Evolutionary conservation across 805 yeast species (phyloP).

Genomic region (Sugiyamaella marilandica): DNA sequence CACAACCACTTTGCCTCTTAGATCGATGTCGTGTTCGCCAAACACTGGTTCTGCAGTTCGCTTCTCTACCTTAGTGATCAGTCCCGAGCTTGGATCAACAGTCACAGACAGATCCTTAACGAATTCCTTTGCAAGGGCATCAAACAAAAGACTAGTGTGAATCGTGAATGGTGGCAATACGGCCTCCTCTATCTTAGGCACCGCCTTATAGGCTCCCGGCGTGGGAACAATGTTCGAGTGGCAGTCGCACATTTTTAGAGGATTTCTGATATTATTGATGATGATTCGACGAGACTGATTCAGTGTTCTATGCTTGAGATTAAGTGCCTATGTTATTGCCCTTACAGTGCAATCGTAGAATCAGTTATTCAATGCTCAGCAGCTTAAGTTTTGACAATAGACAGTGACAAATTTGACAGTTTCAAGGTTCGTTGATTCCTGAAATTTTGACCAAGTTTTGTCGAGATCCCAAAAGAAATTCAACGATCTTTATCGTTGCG

Average conservation of each 20-base stretch:
- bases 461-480: too few species aligned
- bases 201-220: not conserved
- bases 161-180: slow-evolving; percentile 1
- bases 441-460: too few species aligned
- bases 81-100: slow-evolving; percentile 4
- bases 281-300: too few species aligned
- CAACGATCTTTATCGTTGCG: too few species aligned
- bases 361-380: too few species aligned
- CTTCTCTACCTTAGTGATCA: not conserved
- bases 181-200: not conserved
- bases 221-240: not conserved
- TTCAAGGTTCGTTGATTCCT: too few species aligned
- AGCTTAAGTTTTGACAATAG: too few species aligned
- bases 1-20: slow-evolving; percentile 82
- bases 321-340: too few species aligned
- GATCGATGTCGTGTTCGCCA: slow-evolving; percentile 16
- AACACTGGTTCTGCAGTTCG: not conserved
- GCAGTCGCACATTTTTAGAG: not conserved
- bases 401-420: too few species aligned
- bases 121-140: not conserved
- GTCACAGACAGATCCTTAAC: not conserved
- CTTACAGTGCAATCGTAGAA: too few species aligned
- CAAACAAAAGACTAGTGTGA: slow-evolving; percentile 1
- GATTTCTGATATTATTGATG: too few species aligned
- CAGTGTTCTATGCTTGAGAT: too few species aligned